Evolutionary conservation across 345 rosid species (phyloP).

Genomic region (Citrus hindsii): DNA sequence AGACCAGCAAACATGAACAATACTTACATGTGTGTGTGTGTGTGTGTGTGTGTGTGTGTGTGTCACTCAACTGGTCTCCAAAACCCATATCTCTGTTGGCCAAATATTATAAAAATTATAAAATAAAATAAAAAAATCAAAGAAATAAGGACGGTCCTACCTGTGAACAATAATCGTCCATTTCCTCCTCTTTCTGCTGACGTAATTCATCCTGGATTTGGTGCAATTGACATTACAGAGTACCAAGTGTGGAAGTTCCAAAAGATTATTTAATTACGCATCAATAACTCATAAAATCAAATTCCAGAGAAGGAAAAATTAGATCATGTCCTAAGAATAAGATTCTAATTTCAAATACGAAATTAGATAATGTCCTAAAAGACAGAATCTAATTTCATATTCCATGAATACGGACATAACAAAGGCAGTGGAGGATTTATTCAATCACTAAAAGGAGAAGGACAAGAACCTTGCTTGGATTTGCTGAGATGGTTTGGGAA

Average conservation of each 20-base stretch:
- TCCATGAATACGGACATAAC: background rate
- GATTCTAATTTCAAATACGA: too few species aligned
- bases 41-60: too few species aligned
- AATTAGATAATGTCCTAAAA: background rate
- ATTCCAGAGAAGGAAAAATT: background rate
- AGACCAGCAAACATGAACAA: background rate
- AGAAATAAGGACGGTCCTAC: slow-evolving; percentile 32
- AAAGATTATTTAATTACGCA: background rate
- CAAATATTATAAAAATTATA: background rate
- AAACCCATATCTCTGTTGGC: background rate
- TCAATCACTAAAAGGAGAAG: background rate
- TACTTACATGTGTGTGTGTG: too few species aligned
- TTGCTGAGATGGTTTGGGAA: slow-evolving; percentile 57
- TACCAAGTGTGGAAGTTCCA: background rate
- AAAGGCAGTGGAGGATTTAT: background rate
- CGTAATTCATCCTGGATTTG: slow-evolving; percentile 69
- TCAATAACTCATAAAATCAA: background rate
- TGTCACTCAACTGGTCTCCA: background rate
- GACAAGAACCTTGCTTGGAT: slow-evolving; percentile 73
- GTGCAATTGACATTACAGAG: background rate
- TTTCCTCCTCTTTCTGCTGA: slow-evolving; percentile 87
- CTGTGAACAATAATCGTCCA: slow-evolving; percentile 97
- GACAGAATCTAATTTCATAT: background rate
- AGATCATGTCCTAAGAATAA: background rate
- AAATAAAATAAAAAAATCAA: slow-evolving; percentile 1